Base-by-base conservation (phyloP, 169 alveolate genomes). In the Cyclospora cayetanensis region DNA sequence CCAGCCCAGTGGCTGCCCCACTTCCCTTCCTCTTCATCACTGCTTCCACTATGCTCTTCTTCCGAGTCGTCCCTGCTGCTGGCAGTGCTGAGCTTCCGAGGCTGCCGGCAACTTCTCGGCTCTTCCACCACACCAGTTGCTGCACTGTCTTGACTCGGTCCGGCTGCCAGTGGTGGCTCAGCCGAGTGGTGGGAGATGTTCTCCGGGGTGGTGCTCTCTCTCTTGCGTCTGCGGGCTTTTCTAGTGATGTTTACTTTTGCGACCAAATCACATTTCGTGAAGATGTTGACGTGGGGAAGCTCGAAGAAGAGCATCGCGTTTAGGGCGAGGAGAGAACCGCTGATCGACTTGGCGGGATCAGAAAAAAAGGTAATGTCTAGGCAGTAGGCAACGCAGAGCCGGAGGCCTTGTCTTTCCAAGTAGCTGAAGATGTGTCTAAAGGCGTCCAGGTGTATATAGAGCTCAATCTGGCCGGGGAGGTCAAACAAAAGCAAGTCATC, bases 391-490 rank as follows among this genome's bases (percentile, higher is more conserved):
- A 97, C 97, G 79, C 98, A 95, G 41, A 97, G 65, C 50, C 97
- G 92, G 88, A 96, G 96, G n/a, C 98, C 99, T 90, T 95, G 83
- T 20, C 93, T 90, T 87, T 94, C 90, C 7, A 97, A 77, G 37
- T 94, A 90, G 82, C 95, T 91, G 34, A 94, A 94, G 29, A 98
- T 86, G 43, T 95, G 92, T 35, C 95, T 90, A 98, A 98, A 97
- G 29, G 97, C 93, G 90, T 96, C 97, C 91, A 97, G 94, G 92
- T 98, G 99, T 35, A 98, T 94, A 94, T 96, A 98, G 80, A 98
- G 94, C 93, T 98, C 99, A 46, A 97, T 97, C 34, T 89, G 97
- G 31, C 99, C 99, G 7, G 99, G 99, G 90, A 99, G 97, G 90
- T 98, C 99, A 91, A 98, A 95, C 43, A 98, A 83, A 29, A 97